Evolutionary conservation across 2,329 filamentous ascomycete genomes (phyloP).

Genomic region (Venturiaceae sp.): DNA sequence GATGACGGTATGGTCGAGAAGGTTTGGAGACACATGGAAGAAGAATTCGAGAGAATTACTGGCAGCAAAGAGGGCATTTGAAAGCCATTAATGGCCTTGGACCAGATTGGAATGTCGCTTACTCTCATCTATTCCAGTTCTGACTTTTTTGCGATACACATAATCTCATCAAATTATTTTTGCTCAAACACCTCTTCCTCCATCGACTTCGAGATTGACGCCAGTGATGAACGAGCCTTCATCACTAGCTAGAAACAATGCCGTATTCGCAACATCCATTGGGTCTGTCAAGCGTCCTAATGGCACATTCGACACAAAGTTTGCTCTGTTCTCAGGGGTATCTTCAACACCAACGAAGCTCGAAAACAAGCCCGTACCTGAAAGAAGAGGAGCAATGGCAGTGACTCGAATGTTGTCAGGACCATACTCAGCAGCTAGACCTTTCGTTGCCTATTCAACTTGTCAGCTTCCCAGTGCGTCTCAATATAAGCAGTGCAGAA

Average conservation of each 20-base stretch:
- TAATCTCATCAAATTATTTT: neutral
- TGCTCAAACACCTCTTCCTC: conserved; percentile 22
- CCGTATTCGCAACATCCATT: conserved; percentile 49
- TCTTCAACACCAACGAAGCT: conserved; percentile 52
- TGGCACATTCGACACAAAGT: conserved; percentile 47
- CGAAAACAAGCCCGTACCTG: conserved; percentile 53
- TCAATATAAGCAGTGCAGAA: conserved; percentile 7
- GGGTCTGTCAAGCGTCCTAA: conserved; percentile 50
- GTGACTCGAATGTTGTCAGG: conserved; percentile 65
- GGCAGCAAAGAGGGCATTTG: no score
- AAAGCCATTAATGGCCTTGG: no score
- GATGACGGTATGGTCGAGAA: no score
- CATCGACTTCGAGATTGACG: conserved; percentile 32
- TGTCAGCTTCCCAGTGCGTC: neutral
- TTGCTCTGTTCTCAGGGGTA: conserved; percentile 44
- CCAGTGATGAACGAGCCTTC: conserved; percentile 53
- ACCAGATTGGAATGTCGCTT: no score
- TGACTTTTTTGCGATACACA: no score
- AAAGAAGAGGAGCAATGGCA: conserved; percentile 58
- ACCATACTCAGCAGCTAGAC: conserved; percentile 64
- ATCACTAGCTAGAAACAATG: conserved; percentile 47
- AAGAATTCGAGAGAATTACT: no score
- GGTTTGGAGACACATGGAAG: no score
- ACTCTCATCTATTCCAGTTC: no score
- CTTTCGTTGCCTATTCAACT: conserved; percentile 49